phyloP scores from a whole-genome alignment of 2,329 filamentous ascomycete genomes.

The Seiridium unicorne region DNA sequence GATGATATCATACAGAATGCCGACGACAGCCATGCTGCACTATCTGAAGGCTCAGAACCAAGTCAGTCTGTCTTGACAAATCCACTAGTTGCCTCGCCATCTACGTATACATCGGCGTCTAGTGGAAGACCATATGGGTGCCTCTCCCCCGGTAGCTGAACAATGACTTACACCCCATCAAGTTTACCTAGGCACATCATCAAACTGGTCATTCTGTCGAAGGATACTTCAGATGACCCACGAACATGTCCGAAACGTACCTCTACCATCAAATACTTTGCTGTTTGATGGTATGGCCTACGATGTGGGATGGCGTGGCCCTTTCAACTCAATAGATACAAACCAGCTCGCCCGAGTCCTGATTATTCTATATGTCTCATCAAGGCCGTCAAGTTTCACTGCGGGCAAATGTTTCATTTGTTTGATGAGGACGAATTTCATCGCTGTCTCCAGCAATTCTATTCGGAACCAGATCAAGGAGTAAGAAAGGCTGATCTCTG shows the following conservation, averaged over 20 bases:
- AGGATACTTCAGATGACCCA: slow-evolving; percentile 48
- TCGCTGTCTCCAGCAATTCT: slow-evolving; percentile 37
- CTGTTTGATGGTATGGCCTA: slow-evolving; percentile 52
- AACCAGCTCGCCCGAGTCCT: slow-evolving; percentile 40
- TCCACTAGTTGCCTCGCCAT: slow-evolving; percentile 37
- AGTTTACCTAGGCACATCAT: slow-evolving; percentile 55
- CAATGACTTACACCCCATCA: background rate
- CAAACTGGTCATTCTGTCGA: slow-evolving; percentile 54
- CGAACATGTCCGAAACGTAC: slow-evolving; percentile 40
- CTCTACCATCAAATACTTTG: slow-evolving; percentile 39
- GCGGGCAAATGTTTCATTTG: slow-evolving; percentile 51
- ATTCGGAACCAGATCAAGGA: slow-evolving; percentile 26
- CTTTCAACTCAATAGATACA: background rate
- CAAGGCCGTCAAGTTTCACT: slow-evolving; percentile 56
- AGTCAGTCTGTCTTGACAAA: slow-evolving; percentile 33
- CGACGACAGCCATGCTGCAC: background rate
- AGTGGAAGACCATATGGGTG: slow-evolving; percentile 41
- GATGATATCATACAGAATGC: background rate
- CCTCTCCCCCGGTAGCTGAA: slow-evolving; percentile 1
- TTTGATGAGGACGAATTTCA: slow-evolving; percentile 54
- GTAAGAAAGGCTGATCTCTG: slow-evolving; percentile 32
- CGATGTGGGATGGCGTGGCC: slow-evolving; percentile 48
- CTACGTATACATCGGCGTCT: slow-evolving; percentile 38
- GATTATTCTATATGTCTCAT: slow-evolving; percentile 52
- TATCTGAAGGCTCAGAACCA: slow-evolving; percentile 24